Evolutionary conservation across 345 rosid species (phyloP).

Genomic region (Hevea brasiliensis): DNA sequence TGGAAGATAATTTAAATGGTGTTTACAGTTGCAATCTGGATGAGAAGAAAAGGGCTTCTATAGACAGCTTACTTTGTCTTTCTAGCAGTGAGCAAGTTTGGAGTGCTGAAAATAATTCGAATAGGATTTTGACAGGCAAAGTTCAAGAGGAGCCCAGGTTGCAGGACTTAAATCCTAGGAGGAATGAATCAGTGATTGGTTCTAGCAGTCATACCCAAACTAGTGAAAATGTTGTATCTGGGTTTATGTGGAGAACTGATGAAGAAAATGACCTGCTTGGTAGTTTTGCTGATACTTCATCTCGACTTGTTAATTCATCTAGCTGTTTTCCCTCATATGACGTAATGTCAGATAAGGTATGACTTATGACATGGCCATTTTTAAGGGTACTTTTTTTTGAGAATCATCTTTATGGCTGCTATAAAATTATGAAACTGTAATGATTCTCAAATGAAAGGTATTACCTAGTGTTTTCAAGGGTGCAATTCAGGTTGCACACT

Average conservation of each 20-base stretch:
- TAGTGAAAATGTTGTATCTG: constrained; percentile 29
- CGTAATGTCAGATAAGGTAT: constrained; percentile 43
- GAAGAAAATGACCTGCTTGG: constrained; percentile 32
- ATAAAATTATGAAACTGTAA: background rate
- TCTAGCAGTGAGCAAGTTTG: constrained; percentile 17
- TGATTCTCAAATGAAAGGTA: background rate
- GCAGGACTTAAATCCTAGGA: constrained; percentile 28
- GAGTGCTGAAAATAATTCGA: constrained; percentile 25
- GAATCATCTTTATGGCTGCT: background rate
- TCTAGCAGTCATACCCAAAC: constrained; percentile 25
- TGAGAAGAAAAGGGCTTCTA: constrained; percentile 32
- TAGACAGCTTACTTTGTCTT: constrained; percentile 24
- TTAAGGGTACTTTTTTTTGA: no score
- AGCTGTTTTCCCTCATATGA: constrained; percentile 36
- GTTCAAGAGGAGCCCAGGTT: constrained; percentile 19
- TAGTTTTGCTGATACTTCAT: constrained; percentile 37
- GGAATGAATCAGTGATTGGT: constrained; percentile 25
- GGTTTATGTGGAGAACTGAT: constrained; percentile 41
- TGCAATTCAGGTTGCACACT: background rate
- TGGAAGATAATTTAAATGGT: constrained; percentile 18
- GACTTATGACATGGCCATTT: constrained; percentile 3
- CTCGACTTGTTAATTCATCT: constrained; percentile 33
- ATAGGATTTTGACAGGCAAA: constrained; percentile 21
- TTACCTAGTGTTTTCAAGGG: background rate
- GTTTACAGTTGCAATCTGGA: constrained; percentile 19